Conservation (phyloP, 163 green algal genomes). For the Scenedesmus sp. region DNA sequence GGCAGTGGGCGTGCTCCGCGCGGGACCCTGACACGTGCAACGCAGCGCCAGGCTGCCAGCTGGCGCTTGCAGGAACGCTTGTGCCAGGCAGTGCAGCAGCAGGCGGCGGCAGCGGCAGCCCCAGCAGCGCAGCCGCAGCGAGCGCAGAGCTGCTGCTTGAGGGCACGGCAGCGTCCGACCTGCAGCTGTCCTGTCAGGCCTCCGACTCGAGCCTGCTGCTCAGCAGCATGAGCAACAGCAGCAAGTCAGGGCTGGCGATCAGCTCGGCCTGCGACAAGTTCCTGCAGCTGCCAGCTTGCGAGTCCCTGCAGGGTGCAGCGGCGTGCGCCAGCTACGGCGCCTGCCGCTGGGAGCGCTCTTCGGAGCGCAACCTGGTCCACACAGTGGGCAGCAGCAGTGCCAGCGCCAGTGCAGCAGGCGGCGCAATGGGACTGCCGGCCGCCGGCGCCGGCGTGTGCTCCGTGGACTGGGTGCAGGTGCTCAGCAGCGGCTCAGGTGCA, state of each 20-base stretch:
- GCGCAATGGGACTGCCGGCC: not conserved
- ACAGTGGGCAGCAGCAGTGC: not conserved
- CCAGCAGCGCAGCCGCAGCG: not conserved
- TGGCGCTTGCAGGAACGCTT: constrained; percentile 23
- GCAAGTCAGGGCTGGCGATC: constrained; percentile 19
- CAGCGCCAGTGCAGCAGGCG: not conserved
- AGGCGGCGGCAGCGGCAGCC: not conserved
- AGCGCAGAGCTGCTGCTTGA: not conserved
- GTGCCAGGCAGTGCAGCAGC: not conserved
- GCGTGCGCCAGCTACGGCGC: constrained; percentile 23
- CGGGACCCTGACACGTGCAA: not conserved
- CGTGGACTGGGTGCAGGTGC: constrained; percentile 32
- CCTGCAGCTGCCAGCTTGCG: constrained; percentile 47
- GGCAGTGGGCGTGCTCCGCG: constrained; percentile 36
- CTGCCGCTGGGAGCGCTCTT: constrained; percentile 32
- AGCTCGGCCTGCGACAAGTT: constrained; percentile 26
- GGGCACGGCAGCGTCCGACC: not conserved
- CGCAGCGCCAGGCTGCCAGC: constrained; percentile 17
- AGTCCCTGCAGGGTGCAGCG: not conserved
- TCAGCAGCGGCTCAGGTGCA: not conserved
- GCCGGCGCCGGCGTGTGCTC: constrained; percentile 16
- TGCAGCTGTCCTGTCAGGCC: constrained; percentile 18
- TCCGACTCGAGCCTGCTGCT: constrained; percentile 19
- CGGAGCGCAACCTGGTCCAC: constrained; percentile 32
- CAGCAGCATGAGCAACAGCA: constrained; percentile 21